Evolutionary conservation across 768 basidiomycete species (phyloP).

Genomic region (Boletellus emodensis): DNA sequence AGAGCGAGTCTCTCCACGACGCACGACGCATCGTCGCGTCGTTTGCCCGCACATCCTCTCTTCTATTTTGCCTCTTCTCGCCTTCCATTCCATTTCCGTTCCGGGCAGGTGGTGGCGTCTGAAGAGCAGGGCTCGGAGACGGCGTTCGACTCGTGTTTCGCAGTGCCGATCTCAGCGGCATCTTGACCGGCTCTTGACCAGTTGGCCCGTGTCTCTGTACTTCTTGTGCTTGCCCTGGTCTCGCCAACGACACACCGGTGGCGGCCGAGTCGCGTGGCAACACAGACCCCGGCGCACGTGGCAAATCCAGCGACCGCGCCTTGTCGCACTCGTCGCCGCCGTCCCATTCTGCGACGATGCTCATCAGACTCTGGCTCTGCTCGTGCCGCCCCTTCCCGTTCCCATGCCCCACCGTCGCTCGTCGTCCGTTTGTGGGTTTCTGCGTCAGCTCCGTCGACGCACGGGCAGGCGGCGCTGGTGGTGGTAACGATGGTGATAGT

Average conservation of each 20-base stretch:
- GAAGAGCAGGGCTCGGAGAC: slow-evolving; percentile 34
- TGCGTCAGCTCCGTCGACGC: neutral
- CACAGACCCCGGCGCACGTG: slow-evolving; percentile 16
- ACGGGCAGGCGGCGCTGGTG: neutral
- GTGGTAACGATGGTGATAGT: neutral
- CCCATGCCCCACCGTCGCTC: neutral
- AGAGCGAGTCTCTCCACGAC: slow-evolving; percentile 19
- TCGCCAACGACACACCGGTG: too few relatives aligned
- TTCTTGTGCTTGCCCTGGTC: neutral
- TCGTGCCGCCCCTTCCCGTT: neutral
- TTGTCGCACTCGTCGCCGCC: slow-evolving; percentile 5
- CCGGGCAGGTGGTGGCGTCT: too few relatives aligned
- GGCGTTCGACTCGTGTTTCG: slow-evolving; percentile 49
- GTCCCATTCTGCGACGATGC: slow-evolving; percentile 57
- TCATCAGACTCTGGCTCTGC: slow-evolving; percentile 49
- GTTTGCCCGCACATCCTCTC: neutral
- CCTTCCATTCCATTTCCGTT: too few relatives aligned
- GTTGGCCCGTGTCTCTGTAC: neutral
- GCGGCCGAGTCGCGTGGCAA: neutral
- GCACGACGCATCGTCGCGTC: neutral
- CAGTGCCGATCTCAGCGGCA: slow-evolving; percentile 62
- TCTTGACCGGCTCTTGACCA: slow-evolving; percentile 26
- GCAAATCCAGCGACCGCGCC: slow-evolving; percentile 23
- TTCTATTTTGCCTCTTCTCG: too few relatives aligned
- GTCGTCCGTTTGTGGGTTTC: neutral